Base-by-base conservation (phyloP, 192 early-diverging fungal genomes). In the Dissophora globulifera region DNA sequence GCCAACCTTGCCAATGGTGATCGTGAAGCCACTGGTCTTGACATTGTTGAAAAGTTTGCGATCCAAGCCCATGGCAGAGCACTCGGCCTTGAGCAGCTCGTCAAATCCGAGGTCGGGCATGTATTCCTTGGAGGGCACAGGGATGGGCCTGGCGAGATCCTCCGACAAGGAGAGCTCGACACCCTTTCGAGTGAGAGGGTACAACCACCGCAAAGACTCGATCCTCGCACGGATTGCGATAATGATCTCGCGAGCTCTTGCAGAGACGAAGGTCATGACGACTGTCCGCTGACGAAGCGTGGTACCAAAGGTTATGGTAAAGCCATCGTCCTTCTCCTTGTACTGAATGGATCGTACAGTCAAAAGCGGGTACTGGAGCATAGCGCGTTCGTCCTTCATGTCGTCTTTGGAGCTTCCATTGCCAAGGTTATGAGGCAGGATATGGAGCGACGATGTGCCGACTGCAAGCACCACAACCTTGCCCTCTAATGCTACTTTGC, bases 341-440 rank as follows among this genome's bases (percentile, higher is more conserved):
- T 60, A 75, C n/a, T 55, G 62, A 30, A 75, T 75, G 3, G 55
- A 50, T 10, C 71, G 33, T 23, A 75, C 35, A 25, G 71, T 75
- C 53, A 75, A 42, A 20, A 75, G 12, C 1, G 71, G 71, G 45
- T 75, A 75, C 49, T 65, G 62, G 12, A 75, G 57, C 16, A 75
- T 75, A 42, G 45, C 38, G 19, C 71, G 71, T 26, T 75, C 71
- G 23, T 75, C 71, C 62, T 75, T 75, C 71, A 75, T 49, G 45
- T 75, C 71, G 16, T 75, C 71, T 40, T 75, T 75, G 56, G 50
- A 33, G 35, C 62, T 75, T 12, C 71, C 57, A 22, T 75, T 75
- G 1, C 71, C 71, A 20, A 75, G 71, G 22, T 75, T 75, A 13
- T 75, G 71, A 10, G 71, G 71, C 17, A 75, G 19, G 33, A 75